Evolutionary conservation across 345 rosid genomes (phyloP), one percentile per base, ranked within the genome.

Genomic region (Pistacia atlantica): DNA sequence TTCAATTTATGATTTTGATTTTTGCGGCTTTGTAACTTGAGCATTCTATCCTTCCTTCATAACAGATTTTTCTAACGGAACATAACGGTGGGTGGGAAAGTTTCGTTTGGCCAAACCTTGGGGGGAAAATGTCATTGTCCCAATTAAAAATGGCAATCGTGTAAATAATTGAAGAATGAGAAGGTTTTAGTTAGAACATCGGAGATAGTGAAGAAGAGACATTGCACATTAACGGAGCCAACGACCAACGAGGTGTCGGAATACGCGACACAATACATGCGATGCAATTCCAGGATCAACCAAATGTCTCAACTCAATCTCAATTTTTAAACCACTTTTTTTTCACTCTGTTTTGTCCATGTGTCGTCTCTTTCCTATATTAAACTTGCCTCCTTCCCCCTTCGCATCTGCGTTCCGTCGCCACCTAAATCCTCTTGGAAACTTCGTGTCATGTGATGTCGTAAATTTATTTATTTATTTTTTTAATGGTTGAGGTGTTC

Each of bases 161-260:
- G 67, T 57, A 31, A 75, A 55, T 75, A 57, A 33, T 20, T 10
- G 11, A 3, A 31, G 42, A 12, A 59, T 11, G 20, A 58, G 20
- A 10, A 46, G 57, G 18, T 3, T 3, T 51, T 22, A 25, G 14
- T 8, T 65, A n/a, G 31, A 28, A n/a, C 75, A 70, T 65, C 8
- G 68, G 61, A 38, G 46, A n/a, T 3, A 6, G 72, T 33, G 67
- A 69, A 64, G 68, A 22, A 49, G 35, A 72, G 37, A 75, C 75
- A 67, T 63, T 55, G 56, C 61, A 56, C 67, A 18, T 31, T 54
- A 35, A 80, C 79, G 68, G 74, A 56, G 72, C 61, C 75, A 57
- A 48, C 55, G 69, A 70, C 76, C 72, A 57, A 70, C 75, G 72
- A 80, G 79, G 79, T 57, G 72, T 48, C 55, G 82, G 72, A 64